Evolutionary conservation across 257 asterid species (phyloP).

Genomic region (Handroanthus guayacan): DNA sequence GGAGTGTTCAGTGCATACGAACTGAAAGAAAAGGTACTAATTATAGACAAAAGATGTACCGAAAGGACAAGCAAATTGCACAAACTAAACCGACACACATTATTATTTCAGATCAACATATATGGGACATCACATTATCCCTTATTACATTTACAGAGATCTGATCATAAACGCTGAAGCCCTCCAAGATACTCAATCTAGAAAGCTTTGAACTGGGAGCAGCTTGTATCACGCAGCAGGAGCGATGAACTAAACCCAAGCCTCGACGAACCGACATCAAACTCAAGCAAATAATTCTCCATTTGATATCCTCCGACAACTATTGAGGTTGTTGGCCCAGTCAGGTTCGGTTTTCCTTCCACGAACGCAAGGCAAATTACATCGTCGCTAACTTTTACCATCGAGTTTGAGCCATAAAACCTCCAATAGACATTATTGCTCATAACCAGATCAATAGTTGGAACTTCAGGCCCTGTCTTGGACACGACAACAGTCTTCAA

Average conservation of each 20-base stretch:
- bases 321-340: constrained; percentile 47
- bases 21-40: too few relatives aligned
- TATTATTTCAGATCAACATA: not conserved
- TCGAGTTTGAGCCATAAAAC: constrained; percentile 53
- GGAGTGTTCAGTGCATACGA: too few relatives aligned
- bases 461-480: constrained; percentile 48
- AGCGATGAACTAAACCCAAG: constrained; percentile 56
- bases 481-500: constrained; percentile 33
- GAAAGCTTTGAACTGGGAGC: constrained; percentile 50
- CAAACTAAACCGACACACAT: not conserved
- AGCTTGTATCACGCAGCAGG: constrained; percentile 42
- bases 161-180: not conserved
- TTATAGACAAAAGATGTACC: too few relatives aligned
- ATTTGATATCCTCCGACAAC: constrained; percentile 61
- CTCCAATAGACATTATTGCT: constrained; percentile 47
- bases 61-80: not conserved
- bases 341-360: constrained; percentile 37
- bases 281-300: constrained; percentile 59
- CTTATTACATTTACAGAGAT: not conserved
- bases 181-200: too few relatives aligned
- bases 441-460: constrained; percentile 48
- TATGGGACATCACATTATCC: not conserved
- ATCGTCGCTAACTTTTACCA: constrained; percentile 42
- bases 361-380: constrained; percentile 61
- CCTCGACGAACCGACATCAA: constrained; percentile 47